phyloP scores from a whole-genome alignment of 176 grass and related monocot genomes.

The Bromus sterilis region DNA sequence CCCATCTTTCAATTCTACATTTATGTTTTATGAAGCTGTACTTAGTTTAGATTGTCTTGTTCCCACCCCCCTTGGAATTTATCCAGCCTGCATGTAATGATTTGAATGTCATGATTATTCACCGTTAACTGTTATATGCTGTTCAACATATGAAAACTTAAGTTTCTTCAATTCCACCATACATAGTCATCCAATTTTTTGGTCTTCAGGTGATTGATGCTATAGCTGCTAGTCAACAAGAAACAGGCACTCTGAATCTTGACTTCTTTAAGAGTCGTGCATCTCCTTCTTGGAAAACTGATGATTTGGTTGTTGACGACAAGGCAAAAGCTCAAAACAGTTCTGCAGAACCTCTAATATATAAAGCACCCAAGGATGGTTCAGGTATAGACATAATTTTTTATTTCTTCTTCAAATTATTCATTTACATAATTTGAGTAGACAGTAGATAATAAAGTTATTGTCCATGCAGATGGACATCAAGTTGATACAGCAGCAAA shows the following conservation, averaged over 20 bases:
- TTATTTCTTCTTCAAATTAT: constrained; percentile 11
- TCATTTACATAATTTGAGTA: background rate
- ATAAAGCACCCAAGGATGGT: constrained; percentile 47
- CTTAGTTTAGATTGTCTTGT: background rate
- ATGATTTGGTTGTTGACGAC: constrained; percentile 48
- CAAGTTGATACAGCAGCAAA: constrained; percentile 44
- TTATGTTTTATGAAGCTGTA: background rate
- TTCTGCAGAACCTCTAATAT: background rate
- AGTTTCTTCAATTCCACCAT: background rate
- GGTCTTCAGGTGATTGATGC: constrained; percentile 67
- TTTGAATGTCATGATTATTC: background rate
- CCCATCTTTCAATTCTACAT: background rate
- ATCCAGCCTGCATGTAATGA: background rate
- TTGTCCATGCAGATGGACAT: constrained; percentile 47
- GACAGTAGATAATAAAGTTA: constrained; percentile 8
- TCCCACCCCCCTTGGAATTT: background rate
- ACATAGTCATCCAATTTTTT: background rate
- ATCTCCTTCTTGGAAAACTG: constrained; percentile 86
- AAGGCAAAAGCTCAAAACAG: constrained; percentile 42
- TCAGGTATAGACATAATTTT: constrained; percentile 36
- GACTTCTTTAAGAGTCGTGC: constrained; percentile 72
- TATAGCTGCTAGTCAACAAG: constrained; percentile 66
- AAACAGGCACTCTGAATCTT: constrained; percentile 67
- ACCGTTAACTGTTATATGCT: constrained; percentile 15
- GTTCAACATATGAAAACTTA: background rate